phyloP scores from a whole-genome alignment of 2,329 filamentous ascomycete genomes.

The Phialophora verrucosa region DNA sequence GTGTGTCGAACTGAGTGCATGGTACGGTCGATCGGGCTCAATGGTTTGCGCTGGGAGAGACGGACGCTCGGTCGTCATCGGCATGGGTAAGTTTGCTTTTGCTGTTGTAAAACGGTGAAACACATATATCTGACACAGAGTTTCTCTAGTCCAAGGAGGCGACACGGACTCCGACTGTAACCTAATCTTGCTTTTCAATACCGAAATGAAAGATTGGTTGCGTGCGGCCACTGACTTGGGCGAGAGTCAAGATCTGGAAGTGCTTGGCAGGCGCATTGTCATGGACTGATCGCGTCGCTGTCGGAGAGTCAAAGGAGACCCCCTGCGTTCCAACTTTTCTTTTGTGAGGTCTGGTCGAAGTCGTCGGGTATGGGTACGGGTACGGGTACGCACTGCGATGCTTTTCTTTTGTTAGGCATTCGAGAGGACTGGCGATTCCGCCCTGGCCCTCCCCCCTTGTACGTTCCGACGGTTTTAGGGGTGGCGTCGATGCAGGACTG shows the following conservation, averaged over 20 bases:
- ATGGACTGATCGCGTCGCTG: neutral
- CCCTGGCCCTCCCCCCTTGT: too few relatives aligned
- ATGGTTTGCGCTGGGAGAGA: constrained; percentile 21
- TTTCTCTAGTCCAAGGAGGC: neutral
- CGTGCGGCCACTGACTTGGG: neutral
- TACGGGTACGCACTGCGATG: too few relatives aligned
- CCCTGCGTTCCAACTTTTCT: neutral
- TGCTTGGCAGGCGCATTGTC: neutral
- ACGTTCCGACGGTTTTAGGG: too few relatives aligned
- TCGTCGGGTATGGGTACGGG: too few relatives aligned
- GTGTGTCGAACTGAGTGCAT: constrained; percentile 20
- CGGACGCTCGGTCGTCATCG: constrained; percentile 15
- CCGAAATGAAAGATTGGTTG: constrained; percentile 2
- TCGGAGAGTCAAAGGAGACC: neutral
- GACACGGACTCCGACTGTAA: neutral
- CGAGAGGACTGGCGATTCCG: too few relatives aligned
- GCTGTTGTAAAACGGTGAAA: neutral
- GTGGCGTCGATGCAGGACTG: too few relatives aligned
- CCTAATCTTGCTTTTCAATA: constrained; percentile 7
- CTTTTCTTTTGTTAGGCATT: too few relatives aligned
- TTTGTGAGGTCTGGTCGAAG: too few relatives aligned
- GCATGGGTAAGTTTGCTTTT: constrained; percentile 17
- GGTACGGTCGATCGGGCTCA: constrained; percentile 16
- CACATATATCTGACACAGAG: constrained; percentile 4
- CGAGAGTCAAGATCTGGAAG: neutral